These are phyloP conservation scores for Lanmaoa pseudosensibilis DNA, from an alignment of 768 basidiomycete genomes.

Conservation along the genomic window DNA sequence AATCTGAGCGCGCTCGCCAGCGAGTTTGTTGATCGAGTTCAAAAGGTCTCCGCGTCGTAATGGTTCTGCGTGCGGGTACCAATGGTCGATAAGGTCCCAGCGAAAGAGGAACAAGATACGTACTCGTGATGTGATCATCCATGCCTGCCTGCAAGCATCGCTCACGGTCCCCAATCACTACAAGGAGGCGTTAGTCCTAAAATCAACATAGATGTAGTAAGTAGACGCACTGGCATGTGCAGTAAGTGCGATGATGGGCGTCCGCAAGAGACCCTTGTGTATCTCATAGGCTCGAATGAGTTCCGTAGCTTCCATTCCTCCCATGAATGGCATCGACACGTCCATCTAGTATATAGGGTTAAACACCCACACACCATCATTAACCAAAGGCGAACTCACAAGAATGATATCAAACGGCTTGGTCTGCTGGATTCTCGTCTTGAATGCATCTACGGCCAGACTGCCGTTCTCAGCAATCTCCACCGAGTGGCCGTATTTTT, in stretches of 20 bases:
- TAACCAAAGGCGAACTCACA: slow-evolving; percentile 46
- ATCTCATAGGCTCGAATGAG: slow-evolving; percentile 84
- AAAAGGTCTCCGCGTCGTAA: slow-evolving; percentile 75
- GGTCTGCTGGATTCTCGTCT: slow-evolving; percentile 64
- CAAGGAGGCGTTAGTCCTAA: slow-evolving; percentile 9
- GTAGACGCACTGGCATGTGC: slow-evolving; percentile 87
- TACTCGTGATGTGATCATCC: slow-evolving; percentile 85
- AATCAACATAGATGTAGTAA: background rate
- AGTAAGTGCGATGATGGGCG: slow-evolving; percentile 94
- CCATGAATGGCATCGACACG: slow-evolving; percentile 98
- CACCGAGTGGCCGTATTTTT: slow-evolving; percentile 92
- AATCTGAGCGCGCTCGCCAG: slow-evolving; percentile 54
- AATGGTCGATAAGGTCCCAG: slow-evolving; percentile 1
- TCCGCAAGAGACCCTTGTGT: slow-evolving; percentile 64
- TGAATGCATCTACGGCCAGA: slow-evolving; percentile 90
- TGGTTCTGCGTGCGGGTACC: slow-evolving; percentile 52
- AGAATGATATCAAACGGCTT: slow-evolving; percentile 90
- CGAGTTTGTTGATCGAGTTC: slow-evolving; percentile 80
- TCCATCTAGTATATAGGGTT: slow-evolving; percentile 72
- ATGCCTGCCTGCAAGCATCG: slow-evolving; percentile 75
- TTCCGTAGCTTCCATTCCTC: slow-evolving; percentile 96
- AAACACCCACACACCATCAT: background rate
- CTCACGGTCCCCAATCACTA: slow-evolving; percentile 88
- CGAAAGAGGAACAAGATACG: slow-evolving; percentile 26
- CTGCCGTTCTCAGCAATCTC: slow-evolving; percentile 98